Evolutionary conservation across 78 protist genomes (phyloP).

Genomic region (Dictyostelium citrinum): DNA sequence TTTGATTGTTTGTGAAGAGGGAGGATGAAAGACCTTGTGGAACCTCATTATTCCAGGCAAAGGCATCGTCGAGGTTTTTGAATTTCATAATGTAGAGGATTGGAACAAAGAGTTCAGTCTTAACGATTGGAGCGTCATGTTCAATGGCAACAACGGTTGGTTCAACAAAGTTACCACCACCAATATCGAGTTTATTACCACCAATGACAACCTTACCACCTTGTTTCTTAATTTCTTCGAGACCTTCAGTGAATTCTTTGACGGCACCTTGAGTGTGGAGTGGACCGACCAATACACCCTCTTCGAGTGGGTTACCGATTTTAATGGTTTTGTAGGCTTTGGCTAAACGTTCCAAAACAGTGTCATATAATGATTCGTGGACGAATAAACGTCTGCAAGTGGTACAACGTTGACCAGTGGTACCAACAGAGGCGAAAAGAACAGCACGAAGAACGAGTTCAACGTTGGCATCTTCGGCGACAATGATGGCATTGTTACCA

Average conservation of each 20-base stretch:
- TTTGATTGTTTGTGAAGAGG: constrained; percentile 85
- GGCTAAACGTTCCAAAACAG: constrained; percentile 73
- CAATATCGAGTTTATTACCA: constrained; percentile 80
- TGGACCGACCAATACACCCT: constrained; percentile 88
- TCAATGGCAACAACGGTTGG: constrained; percentile 87
- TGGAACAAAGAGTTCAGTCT: constrained; percentile 84
- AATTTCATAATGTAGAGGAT: constrained; percentile 88
- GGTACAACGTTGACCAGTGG: constrained; percentile 96
- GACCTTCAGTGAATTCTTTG: constrained; percentile 81
- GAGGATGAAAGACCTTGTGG: constrained; percentile 90
- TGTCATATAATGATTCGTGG: constrained; percentile 89
- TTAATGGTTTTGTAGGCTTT: constrained; percentile 82
- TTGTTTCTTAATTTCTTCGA: constrained; percentile 81
- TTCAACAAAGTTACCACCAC: constrained; percentile 88
- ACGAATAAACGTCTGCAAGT: constrained; percentile 86
- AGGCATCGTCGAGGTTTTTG: constrained; percentile 88
- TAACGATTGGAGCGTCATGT: constrained; percentile 81
- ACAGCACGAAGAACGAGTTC: constrained; percentile 85
- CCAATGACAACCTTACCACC: constrained; percentile 92
- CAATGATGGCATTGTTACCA: constrained; percentile 95
- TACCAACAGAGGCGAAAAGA: constrained; percentile 93
- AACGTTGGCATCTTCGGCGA: constrained; percentile 90
- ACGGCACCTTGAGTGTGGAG: constrained; percentile 88
- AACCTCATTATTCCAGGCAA: constrained; percentile 89
- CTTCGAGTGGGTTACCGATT: constrained; percentile 87